Evolutionary conservation across 1,139 yeast genomes (phyloP), one percentile per base, ranked within the genome.

Genomic region (Candida buenavistaensis): DNA sequence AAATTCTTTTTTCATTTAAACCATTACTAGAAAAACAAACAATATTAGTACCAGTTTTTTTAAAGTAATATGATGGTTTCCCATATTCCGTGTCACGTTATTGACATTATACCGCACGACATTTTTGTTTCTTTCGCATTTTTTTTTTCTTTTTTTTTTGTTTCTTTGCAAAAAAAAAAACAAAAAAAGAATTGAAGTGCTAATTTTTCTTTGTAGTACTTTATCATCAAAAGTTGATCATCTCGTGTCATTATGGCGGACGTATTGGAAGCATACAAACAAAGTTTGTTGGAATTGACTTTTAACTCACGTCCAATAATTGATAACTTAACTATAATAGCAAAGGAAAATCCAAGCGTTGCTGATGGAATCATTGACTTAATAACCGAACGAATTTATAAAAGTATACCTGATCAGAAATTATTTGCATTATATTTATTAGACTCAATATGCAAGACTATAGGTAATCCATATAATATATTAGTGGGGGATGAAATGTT

Each of bases 361-460:
- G 96, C 97, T 5, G 79, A 79, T 40, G 86, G 83, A 34, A 86
- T 92, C 38, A 77, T 85, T 26, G 77, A 76, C 41, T 86, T 89
- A 16, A 76, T 92, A 51, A 75, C 85, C 32, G 70, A 71, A 40
- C 74, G 85, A 54, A 77, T 77, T 46, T 56, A 70, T 55, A 60
- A 59, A 38, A 57, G 64, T 37, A 57, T 86, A 4, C 97, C 97
- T 2, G 75, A 77, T 14, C 90, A 87, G 48, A 92, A 92, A 59
- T 70, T 92, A 36, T 92, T 78, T 50, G 80, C 94, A 3, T 70
- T 92, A 46, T 92, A 90, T 55, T 71, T 90, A 32, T 63, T 92
- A 38, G 98, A 92, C 57, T 89, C 97, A n/a, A 84, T 92, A 30
- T 85, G 95, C 60, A 92, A 92, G 59, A 86, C 82, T 48, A 82